Percentiles rank a stretch among this genome's conserved stretches.
Evolutionary conservation across 73 alveolate species (phyloP).

Genomic region (Tetrahymena malaccensis): DNA sequence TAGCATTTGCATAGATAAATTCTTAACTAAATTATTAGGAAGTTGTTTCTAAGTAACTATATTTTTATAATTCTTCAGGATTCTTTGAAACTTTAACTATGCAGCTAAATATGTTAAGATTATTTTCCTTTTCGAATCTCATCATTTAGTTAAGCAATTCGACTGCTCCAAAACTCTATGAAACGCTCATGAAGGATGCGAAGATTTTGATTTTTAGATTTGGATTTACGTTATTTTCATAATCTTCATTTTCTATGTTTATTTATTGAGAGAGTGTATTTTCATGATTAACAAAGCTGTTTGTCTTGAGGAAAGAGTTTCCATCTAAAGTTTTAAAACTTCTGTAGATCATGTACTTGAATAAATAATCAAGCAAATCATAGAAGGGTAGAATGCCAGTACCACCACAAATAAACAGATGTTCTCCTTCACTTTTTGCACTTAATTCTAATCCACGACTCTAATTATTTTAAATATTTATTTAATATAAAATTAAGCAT

Average conservation of each 20-base stretch:
- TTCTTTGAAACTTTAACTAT: neutral
- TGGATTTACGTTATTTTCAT: neutral
- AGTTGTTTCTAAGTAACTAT: neutral
- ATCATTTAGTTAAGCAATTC: neutral
- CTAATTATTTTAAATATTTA: neutral
- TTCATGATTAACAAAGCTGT: neutral
- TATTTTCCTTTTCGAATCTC: neutral
- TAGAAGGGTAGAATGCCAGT: conserved; percentile 33
- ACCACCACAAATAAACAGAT: conserved; percentile 32
- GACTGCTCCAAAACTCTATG: neutral
- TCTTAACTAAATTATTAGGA: neutral
- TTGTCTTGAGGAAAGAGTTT: neutral
- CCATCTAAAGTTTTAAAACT: neutral
- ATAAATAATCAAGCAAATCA: conserved; percentile 17
- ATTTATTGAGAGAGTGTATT: neutral
- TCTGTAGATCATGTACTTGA: neutral
- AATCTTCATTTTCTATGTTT: neutral
- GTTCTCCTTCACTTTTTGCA: neutral
- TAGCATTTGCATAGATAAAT: neutral
- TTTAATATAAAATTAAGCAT: neutral
- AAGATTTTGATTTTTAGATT: neutral
- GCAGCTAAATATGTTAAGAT: neutral
- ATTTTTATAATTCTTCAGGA: neutral
- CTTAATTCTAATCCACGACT: neutral
- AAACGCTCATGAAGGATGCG: neutral